phyloP scores from a whole-genome alignment of 306 rosid species.

The Cucurbita pepo region DNA sequence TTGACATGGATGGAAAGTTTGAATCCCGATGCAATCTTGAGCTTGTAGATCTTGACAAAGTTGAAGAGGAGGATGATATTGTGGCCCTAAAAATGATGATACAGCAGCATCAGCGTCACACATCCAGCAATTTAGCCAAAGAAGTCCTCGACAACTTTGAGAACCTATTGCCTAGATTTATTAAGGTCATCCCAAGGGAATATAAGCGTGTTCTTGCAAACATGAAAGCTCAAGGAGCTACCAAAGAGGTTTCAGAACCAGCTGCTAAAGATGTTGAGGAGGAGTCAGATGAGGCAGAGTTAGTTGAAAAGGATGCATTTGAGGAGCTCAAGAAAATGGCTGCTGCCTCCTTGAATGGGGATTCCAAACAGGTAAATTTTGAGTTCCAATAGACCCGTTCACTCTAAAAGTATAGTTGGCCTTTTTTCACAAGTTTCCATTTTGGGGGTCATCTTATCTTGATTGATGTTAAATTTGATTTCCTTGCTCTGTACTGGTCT shows the following conservation, averaged over 20 bases:
- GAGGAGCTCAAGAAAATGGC: conserved; percentile 88
- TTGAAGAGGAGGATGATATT: conserved; percentile 73
- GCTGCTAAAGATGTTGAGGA: conserved; percentile 27
- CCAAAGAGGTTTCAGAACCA: conserved; percentile 22
- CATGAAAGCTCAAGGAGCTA: conserved; percentile 39
- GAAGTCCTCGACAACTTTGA: conserved; percentile 69
- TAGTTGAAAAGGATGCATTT: conserved; percentile 65
- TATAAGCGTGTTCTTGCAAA: conserved; percentile 69
- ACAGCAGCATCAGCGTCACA: conserved; percentile 95
- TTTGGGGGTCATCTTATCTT: not conserved
- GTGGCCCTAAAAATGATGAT: conserved; percentile 66
- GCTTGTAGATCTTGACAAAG: conserved; percentile 85
- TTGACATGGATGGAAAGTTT: conserved; percentile 61
- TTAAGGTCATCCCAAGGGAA: conserved; percentile 85
- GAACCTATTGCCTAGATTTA: conserved; percentile 58
- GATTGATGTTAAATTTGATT: not conserved
- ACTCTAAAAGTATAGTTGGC: not conserved
- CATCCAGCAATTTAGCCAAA: conserved; percentile 64
- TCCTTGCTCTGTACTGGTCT: not conserved
- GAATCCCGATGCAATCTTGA: conserved; percentile 64
- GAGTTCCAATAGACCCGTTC: not conserved
- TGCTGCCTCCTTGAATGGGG: conserved; percentile 47
- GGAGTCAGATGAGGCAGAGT: conserved; percentile 36
- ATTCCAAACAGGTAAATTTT: conserved; percentile 34
- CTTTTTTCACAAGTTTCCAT: no score